Evolutionary conservation across 371 early-diverging fungal species (phyloP).

Genomic region (Mortierella sp.): DNA sequence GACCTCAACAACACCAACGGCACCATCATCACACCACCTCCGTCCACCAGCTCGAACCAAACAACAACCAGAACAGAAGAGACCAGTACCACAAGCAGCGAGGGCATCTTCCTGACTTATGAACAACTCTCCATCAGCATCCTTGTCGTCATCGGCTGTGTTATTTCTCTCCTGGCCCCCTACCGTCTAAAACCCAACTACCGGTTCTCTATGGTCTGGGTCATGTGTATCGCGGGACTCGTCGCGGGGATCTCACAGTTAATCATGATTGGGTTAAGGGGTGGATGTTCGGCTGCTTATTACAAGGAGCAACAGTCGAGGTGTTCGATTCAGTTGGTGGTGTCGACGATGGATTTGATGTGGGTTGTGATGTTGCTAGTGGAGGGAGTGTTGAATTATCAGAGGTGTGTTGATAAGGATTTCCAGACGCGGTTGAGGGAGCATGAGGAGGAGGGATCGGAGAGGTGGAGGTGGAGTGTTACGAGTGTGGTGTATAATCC

Average conservation of each 20-base stretch:
- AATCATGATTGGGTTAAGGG: neutral
- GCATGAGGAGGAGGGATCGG: constrained; percentile 9
- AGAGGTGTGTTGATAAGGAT: neutral
- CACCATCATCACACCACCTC: neutral
- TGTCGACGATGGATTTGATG: neutral
- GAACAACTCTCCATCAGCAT: neutral
- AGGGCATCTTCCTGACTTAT: neutral
- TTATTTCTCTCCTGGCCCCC: neutral
- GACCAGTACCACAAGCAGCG: neutral
- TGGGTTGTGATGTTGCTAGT: neutral
- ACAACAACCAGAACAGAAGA: neutral
- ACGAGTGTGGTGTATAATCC: neutral
- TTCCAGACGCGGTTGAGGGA: neutral
- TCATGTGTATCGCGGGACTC: neutral
- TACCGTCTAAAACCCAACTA: constrained; percentile 6
- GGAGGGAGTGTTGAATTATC: neutral
- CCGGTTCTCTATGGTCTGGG: constrained; percentile 3
- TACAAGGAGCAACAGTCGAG: neutral
- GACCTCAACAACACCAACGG: neutral
- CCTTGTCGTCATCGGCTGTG: neutral
- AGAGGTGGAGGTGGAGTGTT: constrained; percentile 6
- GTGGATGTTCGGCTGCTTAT: neutral
- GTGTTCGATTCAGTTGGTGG: neutral
- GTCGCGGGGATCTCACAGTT: neutral
- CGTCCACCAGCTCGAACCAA: neutral